Conservation (phyloP, 106 monocot genomes). For the Dendrobium chrysotoxum region DNA sequence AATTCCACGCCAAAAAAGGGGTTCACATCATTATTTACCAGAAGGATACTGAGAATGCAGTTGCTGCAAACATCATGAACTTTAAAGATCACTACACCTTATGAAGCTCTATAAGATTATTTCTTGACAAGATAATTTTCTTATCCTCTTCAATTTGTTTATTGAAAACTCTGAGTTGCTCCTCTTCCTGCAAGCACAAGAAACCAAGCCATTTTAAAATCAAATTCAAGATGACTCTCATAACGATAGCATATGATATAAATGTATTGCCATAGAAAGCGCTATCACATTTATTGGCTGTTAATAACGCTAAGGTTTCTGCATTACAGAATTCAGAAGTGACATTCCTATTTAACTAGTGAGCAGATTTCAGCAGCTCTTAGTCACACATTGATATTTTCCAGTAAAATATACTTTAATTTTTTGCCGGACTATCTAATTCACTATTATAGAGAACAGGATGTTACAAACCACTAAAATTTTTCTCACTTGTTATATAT, state of each 20-base stretch:
- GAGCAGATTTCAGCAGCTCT: not conserved
- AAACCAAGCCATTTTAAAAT: not conserved
- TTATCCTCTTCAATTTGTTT: constrained; percentile 15
- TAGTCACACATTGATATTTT: not conserved
- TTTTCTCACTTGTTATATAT: no score
- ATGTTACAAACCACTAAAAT: no score
- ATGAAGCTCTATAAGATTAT: constrained; percentile 73
- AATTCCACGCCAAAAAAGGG: not conserved
- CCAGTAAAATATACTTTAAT: not conserved
- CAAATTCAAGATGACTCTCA: not conserved
- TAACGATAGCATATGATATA: no score
- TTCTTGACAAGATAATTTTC: constrained; percentile 74
- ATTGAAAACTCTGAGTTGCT: constrained; percentile 47
- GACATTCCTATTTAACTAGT: not conserved
- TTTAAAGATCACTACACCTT: constrained; percentile 38
- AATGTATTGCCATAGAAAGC: no score
- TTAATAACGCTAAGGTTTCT: not conserved
- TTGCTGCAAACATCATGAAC: not conserved
- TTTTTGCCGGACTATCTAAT: not conserved
- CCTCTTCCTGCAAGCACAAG: constrained; percentile 64
- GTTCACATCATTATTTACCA: not conserved
- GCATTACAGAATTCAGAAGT: not conserved
- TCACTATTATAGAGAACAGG: not conserved
- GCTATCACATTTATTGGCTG: no score
- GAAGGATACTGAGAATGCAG: not conserved